Evolutionary conservation across 2,329 filamentous ascomycete species (phyloP).

Genomic region (Ramularia endophylla): DNA sequence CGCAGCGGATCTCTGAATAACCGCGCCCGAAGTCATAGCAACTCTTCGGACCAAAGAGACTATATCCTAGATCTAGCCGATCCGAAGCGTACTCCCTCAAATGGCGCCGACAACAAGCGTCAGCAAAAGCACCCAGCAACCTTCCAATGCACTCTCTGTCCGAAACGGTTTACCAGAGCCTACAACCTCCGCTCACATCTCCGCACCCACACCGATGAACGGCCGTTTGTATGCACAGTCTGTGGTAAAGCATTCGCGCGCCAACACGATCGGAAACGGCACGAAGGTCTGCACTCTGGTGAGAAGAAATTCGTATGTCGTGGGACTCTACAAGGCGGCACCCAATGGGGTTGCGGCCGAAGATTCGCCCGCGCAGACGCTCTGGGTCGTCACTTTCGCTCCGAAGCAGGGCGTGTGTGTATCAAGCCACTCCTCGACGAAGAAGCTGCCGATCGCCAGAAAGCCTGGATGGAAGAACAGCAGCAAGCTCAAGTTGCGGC

Average conservation of each 20-base stretch:
- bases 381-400: conserved; percentile 76
- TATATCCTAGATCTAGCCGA: conserved; percentile 90
- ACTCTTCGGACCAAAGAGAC: conserved; percentile 54
- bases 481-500: conserved; percentile 49
- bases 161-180: conserved; percentile 91
- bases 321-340: conserved; percentile 75
- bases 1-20: conserved; percentile 29
- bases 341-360: conserved; percentile 87
- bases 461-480: conserved; percentile 56
- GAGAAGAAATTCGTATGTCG: conserved; percentile 99
- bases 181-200: conserved; percentile 96
- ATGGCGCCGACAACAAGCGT: conserved; percentile 61
- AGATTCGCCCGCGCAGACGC: conserved; percentile 94
- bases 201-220: conserved; percentile 93
- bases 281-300: conserved; percentile 91
- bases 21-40: conserved; percentile 45
- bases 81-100: conserved; percentile 69
- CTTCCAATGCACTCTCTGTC: conserved; percentile 89
- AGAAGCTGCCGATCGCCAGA: conserved; percentile 77
- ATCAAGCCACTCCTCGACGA: conserved; percentile 97
- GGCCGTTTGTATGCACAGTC: conserved; percentile 94
- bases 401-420: conserved; percentile 89
- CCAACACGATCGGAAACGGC: conserved; percentile 94
- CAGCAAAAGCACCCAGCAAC: conserved; percentile 96
- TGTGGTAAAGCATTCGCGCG: conserved; percentile 96